Evolutionary conservation across 1,284 basidiomycete genomes (phyloP), one percentile per base, ranked within the genome.

Genomic region (Ustilago crameri): DNA sequence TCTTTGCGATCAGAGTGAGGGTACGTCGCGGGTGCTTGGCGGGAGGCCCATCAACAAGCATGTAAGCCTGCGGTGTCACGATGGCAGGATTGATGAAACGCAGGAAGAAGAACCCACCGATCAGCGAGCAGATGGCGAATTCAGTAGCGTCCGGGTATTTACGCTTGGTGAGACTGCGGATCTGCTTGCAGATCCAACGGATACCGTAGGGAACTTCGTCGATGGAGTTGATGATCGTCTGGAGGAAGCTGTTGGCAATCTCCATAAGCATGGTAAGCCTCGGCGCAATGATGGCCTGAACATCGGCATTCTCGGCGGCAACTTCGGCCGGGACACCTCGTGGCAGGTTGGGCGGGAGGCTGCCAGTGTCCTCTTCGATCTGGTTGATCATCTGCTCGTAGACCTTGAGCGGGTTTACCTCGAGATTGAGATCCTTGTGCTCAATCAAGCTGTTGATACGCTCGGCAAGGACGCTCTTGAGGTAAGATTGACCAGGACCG

Each of bases 71-170:
- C 0, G 96, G 96, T 2, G 96, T 98, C 58, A 99, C 96, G 72
- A 99, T 94, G n/a, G 96, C 96, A 3, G 96, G 96, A 82, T 99
- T 99, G 87, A 99, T 97, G 85, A 98, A 99, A 14, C 96, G 92
- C 62, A 99, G 89, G 88, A 98, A 98, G 88, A 98, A 99, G 87
- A 98, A 98, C 20, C 95, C 95, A 54, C 96, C 96, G 77, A 99
- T 98, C 57, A 99, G 88, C 7, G 95, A 97, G 84, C 95, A 98
- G 61, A 98, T 95, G 51, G 94, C 94, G 80, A 94, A 94, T 85
- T 98, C 96, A 34, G 93, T 93, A 23, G 94, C 95, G 63, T 97
- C 94, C 7, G 95, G 95, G 84, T 98, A 98, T 87, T 98, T 98
- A 59, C 96, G 89, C 93, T 97, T 88, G 49, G 96, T 97, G 82